Base-by-base conservation (phyloP, 495 filamentous ascomycete genomes). In the Xylaria cubensis region DNA sequence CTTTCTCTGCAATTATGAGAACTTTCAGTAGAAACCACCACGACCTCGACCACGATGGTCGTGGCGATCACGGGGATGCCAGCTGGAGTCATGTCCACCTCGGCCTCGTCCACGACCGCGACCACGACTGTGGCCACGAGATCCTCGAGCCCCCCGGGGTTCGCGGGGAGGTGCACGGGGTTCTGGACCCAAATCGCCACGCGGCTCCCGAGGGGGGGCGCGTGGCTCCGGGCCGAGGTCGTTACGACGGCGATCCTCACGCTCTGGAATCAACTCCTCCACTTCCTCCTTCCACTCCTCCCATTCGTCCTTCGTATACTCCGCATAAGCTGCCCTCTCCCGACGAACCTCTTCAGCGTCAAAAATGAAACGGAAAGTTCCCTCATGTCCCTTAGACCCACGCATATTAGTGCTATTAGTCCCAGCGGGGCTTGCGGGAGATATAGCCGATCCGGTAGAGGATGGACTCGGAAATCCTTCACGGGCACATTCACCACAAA, bases 341-440 rank as follows among this genome's bases (percentile, higher is more conserved):
- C 84, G 85, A 48, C 86, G 86, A 15, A 94, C 95, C 64, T 92
- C 87, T 56, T 88, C 90, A 15, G 92, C 88, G 76, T 98, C 93
- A 39, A 98, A 90, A 84, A 97, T 94, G 77, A 97, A 99, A 15
- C 96, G 90, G 39, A 96, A 87, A 0, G 97, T 97, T 17, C 72
- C 74, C 29, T 94, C 90, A 41, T 88, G 51, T 58, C 88, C 88
- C 64, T 90, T 88, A 24, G 77, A 71, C n/a, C 82, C 84, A 39
- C 83, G 81, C 74, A 82, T 82, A 34, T 78, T 75, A 24, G 80
- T 81, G 41, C 84, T 77, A 51, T 72, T 79, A 4, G 74, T 68
- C 55, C 75, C 76, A 36, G 81, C 80, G 42, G 77, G 77, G 15
- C 81, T 83, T 15, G 77, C 80, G 1, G 83, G 81, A 10, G 82